Base-by-base conservation (phyloP, 140 eudicot species). In the Stevia rebaudiana region DNA sequence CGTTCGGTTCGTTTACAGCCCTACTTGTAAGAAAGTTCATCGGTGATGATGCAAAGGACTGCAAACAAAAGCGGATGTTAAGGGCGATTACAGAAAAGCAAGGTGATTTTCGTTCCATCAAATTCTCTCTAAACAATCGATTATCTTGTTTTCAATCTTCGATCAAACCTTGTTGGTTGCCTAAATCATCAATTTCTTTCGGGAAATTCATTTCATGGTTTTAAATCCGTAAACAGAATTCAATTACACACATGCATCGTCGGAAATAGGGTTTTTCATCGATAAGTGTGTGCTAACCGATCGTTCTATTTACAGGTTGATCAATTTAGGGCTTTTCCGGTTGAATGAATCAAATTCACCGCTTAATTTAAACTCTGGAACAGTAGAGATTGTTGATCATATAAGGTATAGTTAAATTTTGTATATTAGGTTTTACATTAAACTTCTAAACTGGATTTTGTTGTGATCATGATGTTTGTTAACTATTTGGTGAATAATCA, bases 391-490 rank as follows among this genome's bases (percentile, higher is more conserved):
- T 43, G 57, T 69, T 18, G 67, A 69, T 57, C 48, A 47, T 69
- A 58, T 31, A 69, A 43, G 67, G 74, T 69, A 69, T 56, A 7
- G 21, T 24, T 42, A n/a, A n/a, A 39, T 63, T 63, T 0, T 18
- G 3, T 30, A 1, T 41, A 11, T 30, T 17, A 16, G 7, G 19
- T 42, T 68, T 68, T 30, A 9, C 2, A 8, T 16, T 24, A 5
- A 49, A 56, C 4, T 42, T 69, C 11, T 69, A 24, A 43, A 69
- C 37, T 68, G 22, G 22, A 31, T 16, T 40, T 54, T 8, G 11
- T 25, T 68, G 9, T 15, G 63, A 39, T 8, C 25, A 43, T 37
- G 30, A 24, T 53, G 73, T 15, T 46, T 46, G 52, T 42, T 25
- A 18, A 68, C 23, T 55, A 11, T 28, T 25, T 55, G 17, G 28